phyloP scores from a whole-genome alignment of 768 basidiomycete species.

The Pleurotus giganteus region DNA sequence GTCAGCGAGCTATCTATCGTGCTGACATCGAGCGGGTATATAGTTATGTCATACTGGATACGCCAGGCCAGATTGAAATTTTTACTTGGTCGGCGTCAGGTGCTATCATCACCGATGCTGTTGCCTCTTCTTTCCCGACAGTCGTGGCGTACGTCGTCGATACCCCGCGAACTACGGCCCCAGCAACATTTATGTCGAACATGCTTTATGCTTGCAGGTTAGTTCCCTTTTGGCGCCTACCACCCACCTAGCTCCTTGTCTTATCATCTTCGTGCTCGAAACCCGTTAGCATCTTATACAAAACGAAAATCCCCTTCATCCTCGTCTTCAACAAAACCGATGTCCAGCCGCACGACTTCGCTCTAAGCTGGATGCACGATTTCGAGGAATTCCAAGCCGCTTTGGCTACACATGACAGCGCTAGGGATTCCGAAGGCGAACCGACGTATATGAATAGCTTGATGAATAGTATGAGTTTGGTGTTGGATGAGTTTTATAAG shows the following conservation, averaged over 20 bases:
- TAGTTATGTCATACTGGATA: conserved; percentile 94
- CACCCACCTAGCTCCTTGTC: neutral
- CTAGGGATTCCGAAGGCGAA: conserved; percentile 79
- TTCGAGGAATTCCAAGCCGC: conserved; percentile 95
- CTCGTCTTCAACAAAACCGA: conserved; percentile 99
- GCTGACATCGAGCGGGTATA: too few relatives aligned
- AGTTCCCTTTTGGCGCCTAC: too few relatives aligned
- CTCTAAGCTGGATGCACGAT: conserved; percentile 97
- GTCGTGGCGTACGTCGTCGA: conserved; percentile 97
- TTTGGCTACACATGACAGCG: conserved; percentile 65
- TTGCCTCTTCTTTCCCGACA: conserved; percentile 90
- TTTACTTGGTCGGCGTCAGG: conserved; percentile 99
- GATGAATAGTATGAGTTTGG: conserved; percentile 99
- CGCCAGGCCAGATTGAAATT: conserved; percentile 98
- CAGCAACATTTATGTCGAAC: conserved; percentile 99
- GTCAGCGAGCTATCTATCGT: conserved; percentile 10
- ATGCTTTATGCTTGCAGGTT: conserved; percentile 99
- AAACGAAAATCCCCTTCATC: conserved; percentile 95
- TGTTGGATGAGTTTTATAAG: conserved; percentile 97
- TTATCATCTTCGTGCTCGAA: neutral
- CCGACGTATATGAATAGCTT: conserved; percentile 97
- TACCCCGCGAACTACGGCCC: conserved; percentile 90
- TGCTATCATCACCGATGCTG: conserved; percentile 95
- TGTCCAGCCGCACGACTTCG: conserved; percentile 86
- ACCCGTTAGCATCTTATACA: conserved; percentile 82